Conservation (phyloP, 495 filamentous ascomycete genomes). For the Tricharina praecox region DNA sequence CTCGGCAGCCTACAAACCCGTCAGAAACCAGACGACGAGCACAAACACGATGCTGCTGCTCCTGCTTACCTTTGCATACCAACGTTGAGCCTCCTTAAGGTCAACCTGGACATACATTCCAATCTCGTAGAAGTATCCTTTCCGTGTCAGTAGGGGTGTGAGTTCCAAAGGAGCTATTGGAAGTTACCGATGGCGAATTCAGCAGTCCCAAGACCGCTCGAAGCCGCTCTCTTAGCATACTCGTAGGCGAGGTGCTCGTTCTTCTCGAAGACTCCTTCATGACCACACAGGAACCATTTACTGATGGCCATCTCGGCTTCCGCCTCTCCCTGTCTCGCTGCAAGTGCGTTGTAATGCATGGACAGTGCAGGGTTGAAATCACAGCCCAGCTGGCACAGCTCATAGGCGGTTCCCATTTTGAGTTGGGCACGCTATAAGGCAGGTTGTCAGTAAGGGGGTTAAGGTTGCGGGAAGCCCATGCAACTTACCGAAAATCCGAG, state of each 20-base stretch:
- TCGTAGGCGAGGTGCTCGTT: constrained; percentile 85
- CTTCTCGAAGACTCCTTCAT: constrained; percentile 79
- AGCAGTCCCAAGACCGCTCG: constrained; percentile 64
- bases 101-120: constrained; percentile 73
- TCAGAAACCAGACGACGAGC: not conserved
- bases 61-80: constrained; percentile 54
- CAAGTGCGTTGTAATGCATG: constrained; percentile 87
- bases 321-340: constrained; percentile 67
- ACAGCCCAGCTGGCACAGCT: constrained; percentile 79
- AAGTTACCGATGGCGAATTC: constrained; percentile 61
- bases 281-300: constrained; percentile 95
- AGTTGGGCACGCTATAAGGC: constrained; percentile 55
- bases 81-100: constrained; percentile 63
- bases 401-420: constrained; percentile 94
- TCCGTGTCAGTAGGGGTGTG: not conserved
- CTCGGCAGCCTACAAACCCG: constrained; percentile 41
- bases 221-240: constrained; percentile 75
- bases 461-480: too few species aligned
- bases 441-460: too few species aligned
- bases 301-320: constrained; percentile 95
- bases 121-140: constrained; percentile 90
- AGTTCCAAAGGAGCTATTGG: too few species aligned
- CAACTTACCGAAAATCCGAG: constrained; percentile 63
- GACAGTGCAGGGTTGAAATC: constrained; percentile 88
- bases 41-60: not conserved